phyloP scores from a whole-genome alignment of 2,329 filamentous ascomycete genomes.

The Pseudogymnoascus sp. region DNA sequence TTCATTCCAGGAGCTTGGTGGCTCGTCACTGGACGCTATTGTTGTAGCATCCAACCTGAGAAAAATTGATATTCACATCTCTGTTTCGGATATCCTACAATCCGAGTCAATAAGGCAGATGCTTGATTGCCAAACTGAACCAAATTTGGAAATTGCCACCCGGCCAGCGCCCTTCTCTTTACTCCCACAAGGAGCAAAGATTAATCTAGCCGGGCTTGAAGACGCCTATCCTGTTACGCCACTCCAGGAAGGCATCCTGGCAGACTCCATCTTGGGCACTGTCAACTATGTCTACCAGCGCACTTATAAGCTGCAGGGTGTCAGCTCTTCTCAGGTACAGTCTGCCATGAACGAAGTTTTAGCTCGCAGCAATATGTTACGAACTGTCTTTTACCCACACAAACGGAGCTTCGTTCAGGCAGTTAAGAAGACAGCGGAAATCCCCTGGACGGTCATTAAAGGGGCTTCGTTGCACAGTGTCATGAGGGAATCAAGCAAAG shows the following conservation, averaged over 20 bases:
- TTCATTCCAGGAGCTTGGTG: conserved; percentile 2
- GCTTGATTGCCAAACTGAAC: background rate
- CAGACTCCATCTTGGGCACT: conserved; percentile 25
- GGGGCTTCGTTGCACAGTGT: background rate
- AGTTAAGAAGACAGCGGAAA: background rate
- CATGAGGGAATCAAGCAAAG: background rate
- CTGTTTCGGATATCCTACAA: background rate
- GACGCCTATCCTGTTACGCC: conserved; percentile 33
- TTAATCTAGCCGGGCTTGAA: conserved; percentile 18
- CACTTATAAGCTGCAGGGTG: background rate
- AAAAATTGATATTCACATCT: background rate
- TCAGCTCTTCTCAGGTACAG: background rate
- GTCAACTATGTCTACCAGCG: conserved; percentile 29
- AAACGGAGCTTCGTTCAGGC: background rate
- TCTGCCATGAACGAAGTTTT: background rate
- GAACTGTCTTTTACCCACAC: background rate
- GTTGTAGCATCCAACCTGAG: background rate
- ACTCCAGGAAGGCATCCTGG: conserved; percentile 32
- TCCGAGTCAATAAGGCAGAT: background rate
- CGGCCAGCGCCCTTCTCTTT: background rate
- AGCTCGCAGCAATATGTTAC: background rate
- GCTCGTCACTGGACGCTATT: background rate
- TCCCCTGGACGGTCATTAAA: background rate
- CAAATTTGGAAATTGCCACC: background rate
- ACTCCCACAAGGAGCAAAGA: background rate